Base-by-base conservation (phyloP, 2,329 filamentous ascomycete species). In the Monosporascus sp. region DNA sequence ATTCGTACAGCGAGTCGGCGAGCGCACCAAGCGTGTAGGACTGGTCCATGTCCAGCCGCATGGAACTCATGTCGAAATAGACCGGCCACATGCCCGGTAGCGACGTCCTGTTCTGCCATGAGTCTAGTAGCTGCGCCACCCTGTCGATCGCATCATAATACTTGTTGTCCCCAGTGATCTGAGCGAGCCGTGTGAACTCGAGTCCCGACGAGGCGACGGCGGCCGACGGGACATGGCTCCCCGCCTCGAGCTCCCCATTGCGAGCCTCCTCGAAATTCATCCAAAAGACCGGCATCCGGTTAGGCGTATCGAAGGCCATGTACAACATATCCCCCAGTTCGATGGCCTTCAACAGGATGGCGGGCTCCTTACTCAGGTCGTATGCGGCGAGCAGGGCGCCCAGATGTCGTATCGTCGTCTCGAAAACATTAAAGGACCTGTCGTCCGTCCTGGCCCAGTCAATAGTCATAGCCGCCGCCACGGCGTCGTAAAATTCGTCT, bases 81-180 rank as follows among this genome's bases (percentile, higher is more conserved):
- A 80, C 76, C 1, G 88, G 88, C 87, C 86, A 94, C 74, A 94
- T 79, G 3, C 90, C 89, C 0, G 89, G 89, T 6, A 93, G 68
- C n/a, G 72, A 75, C 0, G 89, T 91, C 5, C 75, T 68, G 61
- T 84, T 83, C 69, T 94, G 89, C 50, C 81, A 80, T 39, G 76
- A 73, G 50, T 86, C 78, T n/a, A 95, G 76, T 22, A 85, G 80
- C 53, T 86, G 79, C 8, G 87, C 89, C 47, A 95, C 82, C 9
- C 88, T 80, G 53, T 86, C 84, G 52, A 90, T 80, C 1, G 88
- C 89, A 65, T 92, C 89, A 63, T 85, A 90, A 69, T 87, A 90
- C 61, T 84, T 88, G 52, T 78, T 67, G 54, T 89, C 75, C 50
- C 81, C 82, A 0, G 87, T 89, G 52, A 90, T 72, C 65, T 90